Evolutionary conservation across 495 filamentous ascomycete genomes (phyloP).

Genomic region (Podospora bellae-mahoneyi): DNA sequence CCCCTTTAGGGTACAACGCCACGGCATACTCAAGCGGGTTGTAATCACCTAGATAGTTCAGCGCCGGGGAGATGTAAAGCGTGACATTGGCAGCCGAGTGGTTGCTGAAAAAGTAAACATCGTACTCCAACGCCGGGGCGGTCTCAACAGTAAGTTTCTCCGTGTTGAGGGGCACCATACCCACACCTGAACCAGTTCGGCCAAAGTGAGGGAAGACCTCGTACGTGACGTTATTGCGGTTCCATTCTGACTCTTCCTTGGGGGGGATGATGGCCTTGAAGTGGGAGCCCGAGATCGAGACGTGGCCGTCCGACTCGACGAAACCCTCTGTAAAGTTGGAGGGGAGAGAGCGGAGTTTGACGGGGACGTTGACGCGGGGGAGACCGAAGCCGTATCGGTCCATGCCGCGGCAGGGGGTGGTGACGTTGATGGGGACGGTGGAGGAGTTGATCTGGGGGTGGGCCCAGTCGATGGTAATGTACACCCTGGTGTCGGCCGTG

Average conservation of each 20-base stretch:
- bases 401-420: slow-evolving; percentile 47
- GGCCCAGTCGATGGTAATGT: slow-evolving; percentile 61
- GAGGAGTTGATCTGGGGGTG: slow-evolving; percentile 43
- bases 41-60: slow-evolving; percentile 59
- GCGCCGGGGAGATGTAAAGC: slow-evolving; percentile 56
- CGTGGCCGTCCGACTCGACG: slow-evolving; percentile 59
- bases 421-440: slow-evolving; percentile 54
- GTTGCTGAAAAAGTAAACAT: slow-evolving; percentile 61
- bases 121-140: slow-evolving; percentile 60
- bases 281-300: slow-evolving; percentile 61
- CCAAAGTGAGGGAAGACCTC: slow-evolving; percentile 53
- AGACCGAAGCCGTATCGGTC: slow-evolving; percentile 50
- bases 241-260: slow-evolving; percentile 30
- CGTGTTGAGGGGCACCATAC: slow-evolving; percentile 52
- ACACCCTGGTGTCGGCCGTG: slow-evolving; percentile 54
- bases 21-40: slow-evolving; percentile 60
- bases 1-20: slow-evolving; percentile 42
- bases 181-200: slow-evolving; percentile 56
- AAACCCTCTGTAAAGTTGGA: slow-evolving; percentile 57
- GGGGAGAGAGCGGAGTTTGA: slow-evolving; percentile 53
- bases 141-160: slow-evolving; percentile 44
- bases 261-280: slow-evolving; percentile 44
- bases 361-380: slow-evolving; percentile 57
- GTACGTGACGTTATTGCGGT: slow-evolving; percentile 45
- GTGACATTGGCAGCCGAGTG: slow-evolving; percentile 55